Evolutionary conservation across 2,329 filamentous ascomycete species (phyloP), one percentile per base, ranked within the genome.

Genomic region (Didymella keratinophila): DNA sequence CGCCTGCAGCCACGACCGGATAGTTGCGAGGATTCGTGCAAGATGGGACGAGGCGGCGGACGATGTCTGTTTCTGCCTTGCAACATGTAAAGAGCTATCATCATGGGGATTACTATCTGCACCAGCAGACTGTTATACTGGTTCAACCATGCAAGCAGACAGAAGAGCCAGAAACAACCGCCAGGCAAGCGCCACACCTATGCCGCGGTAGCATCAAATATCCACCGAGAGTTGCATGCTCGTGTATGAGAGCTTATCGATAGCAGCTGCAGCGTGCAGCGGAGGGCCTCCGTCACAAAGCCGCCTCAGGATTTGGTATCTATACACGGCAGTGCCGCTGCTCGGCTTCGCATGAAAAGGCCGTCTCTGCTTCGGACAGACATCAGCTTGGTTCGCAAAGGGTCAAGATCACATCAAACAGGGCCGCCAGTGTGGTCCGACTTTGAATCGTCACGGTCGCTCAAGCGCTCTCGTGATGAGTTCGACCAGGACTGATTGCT

Each of bases 211-310:
- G 45, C 47, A 41, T 36, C 42, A 18, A 44, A 27, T 25, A 27
- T n/a, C 16, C 16, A 16, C 37, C 21, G 41, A 32, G 23, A 41
- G 46, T 25, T 25, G 18, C n/a, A 42, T 11, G 47, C 36, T 43
- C 20, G 44, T 37, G 34, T 36, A 49, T 21, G 7, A n/a, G 16
- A 46, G 56, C 56, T 58, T 58, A 53, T 58, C 56, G 56, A 53
- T 58, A 58, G 56, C 39, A 4, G 14, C 14, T 45, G 47, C 42
- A 47, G 41, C 54, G 54, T 45, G 47, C 42, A 47, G 41, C 54
- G 54, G 54, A 56, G 49, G 14, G 12, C 16, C 44, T 53, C 50
- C 44, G 56, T 49, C 20, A 36, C 45, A 27, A 25, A 18, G 18
- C 50, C 56, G 56, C 56, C 28, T 27, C 37, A 30, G 28, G 48